Evolutionary conservation across 805 yeast genomes (phyloP).

Genomic region (Starmera caribaea): DNA sequence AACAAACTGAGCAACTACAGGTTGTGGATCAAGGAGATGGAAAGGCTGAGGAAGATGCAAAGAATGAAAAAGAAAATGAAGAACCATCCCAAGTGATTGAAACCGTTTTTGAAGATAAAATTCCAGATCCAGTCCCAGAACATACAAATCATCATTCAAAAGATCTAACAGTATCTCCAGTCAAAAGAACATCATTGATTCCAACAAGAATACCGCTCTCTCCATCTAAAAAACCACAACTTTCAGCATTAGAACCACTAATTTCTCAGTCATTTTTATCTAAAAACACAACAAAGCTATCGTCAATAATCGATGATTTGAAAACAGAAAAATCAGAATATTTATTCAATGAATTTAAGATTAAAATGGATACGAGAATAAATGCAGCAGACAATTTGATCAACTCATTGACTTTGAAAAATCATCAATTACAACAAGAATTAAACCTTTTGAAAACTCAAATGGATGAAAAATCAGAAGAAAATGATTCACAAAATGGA

Average conservation of each 20-base stretch:
- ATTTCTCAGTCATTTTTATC: conserved; percentile 9
- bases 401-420: conserved; percentile 8
- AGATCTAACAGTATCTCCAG: conserved; percentile 1
- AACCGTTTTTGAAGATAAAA: conserved; percentile 1
- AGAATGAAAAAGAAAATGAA: conserved; percentile 1
- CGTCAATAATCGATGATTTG: conserved; percentile 16
- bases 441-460: conserved; percentile 4
- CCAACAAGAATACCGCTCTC: conserved; percentile 11
- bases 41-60: conserved; percentile 1
- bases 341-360: conserved; percentile 13
- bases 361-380: conserved; percentile 11
- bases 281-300: conserved; percentile 13
- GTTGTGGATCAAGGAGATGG: background rate
- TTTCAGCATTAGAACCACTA: conserved; percentile 4
- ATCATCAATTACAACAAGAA: conserved; percentile 8
- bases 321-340: conserved; percentile 13
- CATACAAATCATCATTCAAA: conserved; percentile 2
- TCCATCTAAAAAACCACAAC: conserved; percentile 10
- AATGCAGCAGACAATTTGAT: conserved; percentile 18
- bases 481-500: conserved; percentile 20
- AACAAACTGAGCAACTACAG: no score
- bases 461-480: conserved; percentile 7
- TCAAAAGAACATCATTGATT: background rate
- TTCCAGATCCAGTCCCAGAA: conserved; percentile 1
- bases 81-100: conserved; percentile 1